Base-by-base conservation (phyloP, 2,329 filamentous ascomycete genomes). In the Didymella exigua region DNA sequence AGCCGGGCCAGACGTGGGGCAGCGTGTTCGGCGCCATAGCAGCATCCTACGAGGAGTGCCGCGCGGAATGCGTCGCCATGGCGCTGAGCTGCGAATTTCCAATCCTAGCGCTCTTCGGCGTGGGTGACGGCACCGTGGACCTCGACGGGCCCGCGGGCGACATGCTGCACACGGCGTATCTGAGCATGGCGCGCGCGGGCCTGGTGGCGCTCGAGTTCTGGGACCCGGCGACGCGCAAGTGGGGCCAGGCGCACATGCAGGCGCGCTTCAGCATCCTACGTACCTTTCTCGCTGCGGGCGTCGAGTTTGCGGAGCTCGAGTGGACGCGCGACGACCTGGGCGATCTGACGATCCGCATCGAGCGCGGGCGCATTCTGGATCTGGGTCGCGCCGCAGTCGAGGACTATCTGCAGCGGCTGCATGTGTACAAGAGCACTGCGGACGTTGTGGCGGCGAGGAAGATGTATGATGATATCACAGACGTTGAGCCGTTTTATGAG, bases 51-150 rank as follows among this genome's bases (percentile, higher is more conserved):
- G 93, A 98, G 76, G 93, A 98, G 76, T 98, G 93, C 74, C 87
- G 93, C 50, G 93, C 93, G 4, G 93, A 98, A 74, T 89, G 92
- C 67, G 93, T 97, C 10, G 93, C 93, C 46, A 96, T 97, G 92
- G 88, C 87, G 36, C 81, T 98, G 4, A 86, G 88, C 69, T 96
- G 93, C 76, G 93, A 97, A 68, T 96, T 96, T 71, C 83, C 86
- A 10, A 91, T 96, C 44, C 83, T 98, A 18, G 84, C 92, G 73
- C 93, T 97, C 70, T 98, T 98, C 66, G 93, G 93, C 23, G 95
- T 93, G 57, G 93, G 92, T 24, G 84, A 96, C 65, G 92, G 92
- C 18, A 84, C 78, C 16, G 77, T 82, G 46, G 83, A 96, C 67
- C 88, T 96, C 63, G 79, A 89, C 61, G 83, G 85, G 56, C 85